Percentiles rank a stretch among this genome's conserved stretches.
Conservation (phyloP, 768 basidiomycete species). For the Leccinum variicolor region DNA sequence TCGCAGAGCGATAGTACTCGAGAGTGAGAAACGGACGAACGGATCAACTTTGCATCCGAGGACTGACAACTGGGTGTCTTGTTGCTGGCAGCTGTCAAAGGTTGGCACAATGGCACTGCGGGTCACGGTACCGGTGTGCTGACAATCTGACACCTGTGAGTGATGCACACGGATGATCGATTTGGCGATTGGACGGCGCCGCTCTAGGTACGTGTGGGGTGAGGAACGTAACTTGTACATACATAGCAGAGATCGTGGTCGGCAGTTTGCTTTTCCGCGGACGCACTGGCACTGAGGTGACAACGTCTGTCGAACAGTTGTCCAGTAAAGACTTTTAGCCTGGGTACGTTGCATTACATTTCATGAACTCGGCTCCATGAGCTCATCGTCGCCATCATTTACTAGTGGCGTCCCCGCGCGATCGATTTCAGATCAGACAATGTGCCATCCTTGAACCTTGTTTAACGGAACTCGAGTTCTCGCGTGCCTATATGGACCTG, state of each 20-base stretch:
- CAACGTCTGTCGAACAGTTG: not conserved
- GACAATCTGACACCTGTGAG: not conserved
- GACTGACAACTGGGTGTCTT: not conserved
- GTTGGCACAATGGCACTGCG: not conserved
- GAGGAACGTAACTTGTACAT: not conserved
- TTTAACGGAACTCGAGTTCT: too few species aligned
- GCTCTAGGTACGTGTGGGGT: not conserved
- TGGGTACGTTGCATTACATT: too few species aligned
- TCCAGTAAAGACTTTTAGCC: too few species aligned
- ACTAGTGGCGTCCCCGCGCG: too few species aligned
- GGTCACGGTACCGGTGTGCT: not conserved
- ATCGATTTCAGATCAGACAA: too few species aligned
- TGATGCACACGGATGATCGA: not conserved
- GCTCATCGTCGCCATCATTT: too few species aligned
- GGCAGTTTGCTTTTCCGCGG: not conserved
- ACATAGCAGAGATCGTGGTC: not conserved
- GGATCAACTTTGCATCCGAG: not conserved
- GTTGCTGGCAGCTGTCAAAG: not conserved
- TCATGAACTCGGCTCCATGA: too few species aligned
- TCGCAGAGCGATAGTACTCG: not conserved
- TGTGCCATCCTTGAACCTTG: too few species aligned
- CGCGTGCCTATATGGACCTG: too few species aligned
- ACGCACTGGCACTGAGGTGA: not conserved
- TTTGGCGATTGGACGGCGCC: not conserved
- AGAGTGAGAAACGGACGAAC: not conserved